Evolutionary conservation across 495 filamentous ascomycete genomes (phyloP), one percentile per base, ranked within the genome.

Genomic region (Lophiostoma macrostomum): DNA sequence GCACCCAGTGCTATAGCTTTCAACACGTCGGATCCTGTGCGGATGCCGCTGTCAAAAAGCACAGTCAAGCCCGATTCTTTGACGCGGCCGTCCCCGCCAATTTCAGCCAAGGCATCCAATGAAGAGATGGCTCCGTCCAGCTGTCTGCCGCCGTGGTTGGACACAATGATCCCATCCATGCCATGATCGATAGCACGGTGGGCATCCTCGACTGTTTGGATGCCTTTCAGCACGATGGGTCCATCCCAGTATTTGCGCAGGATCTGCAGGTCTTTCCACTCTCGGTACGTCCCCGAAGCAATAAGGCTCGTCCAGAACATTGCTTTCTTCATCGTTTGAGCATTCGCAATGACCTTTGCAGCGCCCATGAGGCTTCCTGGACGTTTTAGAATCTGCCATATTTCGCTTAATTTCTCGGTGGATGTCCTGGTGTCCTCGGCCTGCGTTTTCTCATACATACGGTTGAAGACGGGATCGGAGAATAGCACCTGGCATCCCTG

Each of bases 81-180:
- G 10, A 64, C 58, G 11, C 53, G 67, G 23, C 60, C 61, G 16
- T 63, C 65, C 2, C 37, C 61, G 7, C 60, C 67, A 38, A 68
- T 67, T 35, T 64, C 53, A 19, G 63, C 65, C 8, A 71, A 64
- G 20, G 66, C 59, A 46, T 64, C 64, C 5, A 71, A 53, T 18
- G 49, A 56, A 8, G 63, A 50, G 20, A 67, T 54, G 10, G 56
- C 65, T 8, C 68, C 65, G 40, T 71, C 54, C 10, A 68, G 49
- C 46, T 69, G 67, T 18, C 66, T 32, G 11, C 63, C 58, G 31
- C 78, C 78, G 61, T 80, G 78, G 53, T 81, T 81, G 0, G 73
- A 76, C 5, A 80, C 75, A 28, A 78, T 67, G 44, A 80, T 76
- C 0, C 77, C 78, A 29, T 80, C 69, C 50, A 75, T 72, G 3